These are phyloP conservation scores for Fimicolochytrium jonesii DNA, from an alignment of 192 early-diverging fungal species.

Conservation along the genomic window DNA sequence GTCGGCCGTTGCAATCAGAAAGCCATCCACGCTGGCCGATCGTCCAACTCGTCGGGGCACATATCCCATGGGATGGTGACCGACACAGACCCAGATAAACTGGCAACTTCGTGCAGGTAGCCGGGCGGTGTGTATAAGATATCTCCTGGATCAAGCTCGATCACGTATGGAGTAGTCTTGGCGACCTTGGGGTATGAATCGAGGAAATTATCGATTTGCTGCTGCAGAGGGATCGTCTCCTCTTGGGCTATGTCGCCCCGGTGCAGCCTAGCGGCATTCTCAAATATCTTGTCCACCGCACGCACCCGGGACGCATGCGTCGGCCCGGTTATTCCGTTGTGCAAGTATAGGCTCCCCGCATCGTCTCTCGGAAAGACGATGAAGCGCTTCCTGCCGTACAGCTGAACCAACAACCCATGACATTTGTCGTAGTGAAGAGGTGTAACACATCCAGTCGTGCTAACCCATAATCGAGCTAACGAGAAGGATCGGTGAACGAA, in stretches of 20 bases:
- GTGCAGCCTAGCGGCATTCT: not conserved
- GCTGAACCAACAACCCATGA: conserved; percentile 47
- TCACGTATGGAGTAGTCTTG: conserved; percentile 31
- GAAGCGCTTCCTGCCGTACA: conserved; percentile 45
- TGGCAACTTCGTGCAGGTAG: conserved; percentile 53
- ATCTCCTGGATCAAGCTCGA: conserved; percentile 48
- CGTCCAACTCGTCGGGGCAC: conserved; percentile 33
- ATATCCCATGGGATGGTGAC: conserved; percentile 55
- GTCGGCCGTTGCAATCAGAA: conserved; percentile 26
- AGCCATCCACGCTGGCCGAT: conserved; percentile 44
- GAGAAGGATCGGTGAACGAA: not conserved
- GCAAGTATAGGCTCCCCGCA: conserved; percentile 34
- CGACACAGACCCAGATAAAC: conserved; percentile 38
- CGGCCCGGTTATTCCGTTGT: conserved; percentile 41
- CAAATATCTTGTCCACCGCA: conserved; percentile 31
- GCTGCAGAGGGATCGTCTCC: not conserved
- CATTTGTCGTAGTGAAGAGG: conserved; percentile 53
- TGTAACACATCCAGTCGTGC: conserved; percentile 37
- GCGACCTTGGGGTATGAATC: conserved; percentile 37
- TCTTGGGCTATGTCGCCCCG: not conserved
- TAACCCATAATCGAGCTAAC: conserved; percentile 42
- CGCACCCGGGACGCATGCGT: conserved; percentile 45
- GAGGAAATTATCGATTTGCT: no score
- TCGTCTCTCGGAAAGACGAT: conserved; percentile 44
- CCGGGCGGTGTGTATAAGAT: conserved; percentile 52